Percentiles rank a stretch among this genome's conserved stretches.
phyloP scores from a whole-genome alignment of 352 stramenopile genomes.

The Phytophthora pluvialis region DNA sequence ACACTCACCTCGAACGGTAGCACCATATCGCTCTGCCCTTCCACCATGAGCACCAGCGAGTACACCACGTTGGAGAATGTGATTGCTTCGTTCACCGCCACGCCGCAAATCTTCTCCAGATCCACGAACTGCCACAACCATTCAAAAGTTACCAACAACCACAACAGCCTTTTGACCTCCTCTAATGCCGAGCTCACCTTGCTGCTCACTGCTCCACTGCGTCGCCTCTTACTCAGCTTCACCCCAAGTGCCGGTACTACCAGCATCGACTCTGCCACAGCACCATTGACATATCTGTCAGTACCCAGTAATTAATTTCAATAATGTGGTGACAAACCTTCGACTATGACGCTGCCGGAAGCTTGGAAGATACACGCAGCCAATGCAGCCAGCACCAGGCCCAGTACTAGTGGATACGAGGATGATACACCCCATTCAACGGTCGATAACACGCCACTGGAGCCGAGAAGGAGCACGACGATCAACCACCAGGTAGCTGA shows the following conservation, averaged over 20 bases:
- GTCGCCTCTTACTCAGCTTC: conserved; percentile 66
- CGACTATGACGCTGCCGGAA: conserved; percentile 33
- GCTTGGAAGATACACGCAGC: conserved; percentile 23
- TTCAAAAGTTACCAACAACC: neutral
- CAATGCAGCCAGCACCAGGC: conserved; percentile 24
- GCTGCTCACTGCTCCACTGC: conserved; percentile 46
- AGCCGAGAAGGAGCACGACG: conserved; percentile 15
- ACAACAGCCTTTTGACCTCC: neutral
- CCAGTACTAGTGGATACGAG: conserved; percentile 10
- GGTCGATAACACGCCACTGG: conserved; percentile 26
- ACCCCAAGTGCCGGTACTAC: conserved; percentile 77
- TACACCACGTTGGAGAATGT: conserved; percentile 83
- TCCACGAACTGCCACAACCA: conserved; percentile 34
- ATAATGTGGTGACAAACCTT: conserved; percentile 22
- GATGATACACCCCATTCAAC: conserved; percentile 31
- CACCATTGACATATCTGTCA: conserved; percentile 1
- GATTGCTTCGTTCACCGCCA: conserved; percentile 86
- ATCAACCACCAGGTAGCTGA: conserved; percentile 25
- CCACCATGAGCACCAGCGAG: conserved; percentile 81
- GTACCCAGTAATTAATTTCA: neutral
- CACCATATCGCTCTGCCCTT: conserved; percentile 70
- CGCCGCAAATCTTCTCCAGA: conserved; percentile 57
- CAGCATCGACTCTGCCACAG: conserved; percentile 67
- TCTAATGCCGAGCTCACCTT: conserved; percentile 16
- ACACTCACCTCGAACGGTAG: conserved; percentile 74